Evolutionary conservation across 176 grass and related monocot species (phyloP).

Genomic region (Oryza meyeriana): DNA sequence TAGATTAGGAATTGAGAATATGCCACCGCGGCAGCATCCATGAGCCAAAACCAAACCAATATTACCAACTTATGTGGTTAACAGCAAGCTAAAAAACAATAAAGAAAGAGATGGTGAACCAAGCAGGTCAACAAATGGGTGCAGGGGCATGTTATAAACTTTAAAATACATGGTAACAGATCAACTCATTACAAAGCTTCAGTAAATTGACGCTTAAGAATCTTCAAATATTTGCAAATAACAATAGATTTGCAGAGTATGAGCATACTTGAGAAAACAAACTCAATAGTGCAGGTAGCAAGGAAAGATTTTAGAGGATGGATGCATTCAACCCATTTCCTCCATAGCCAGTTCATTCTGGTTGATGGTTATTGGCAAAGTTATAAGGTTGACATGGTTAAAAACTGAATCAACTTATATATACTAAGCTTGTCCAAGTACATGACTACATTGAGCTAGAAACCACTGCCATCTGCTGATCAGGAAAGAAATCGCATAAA

Average conservation of each 20-base stretch:
- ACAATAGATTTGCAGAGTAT: not conserved
- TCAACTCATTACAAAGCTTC: not conserved
- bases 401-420: not conserved
- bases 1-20: not conserved
- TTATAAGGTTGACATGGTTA: not conserved
- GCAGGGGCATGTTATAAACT: not conserved
- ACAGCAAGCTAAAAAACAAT: constrained; percentile 12
- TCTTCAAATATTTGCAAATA: not conserved
- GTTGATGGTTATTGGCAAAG: not conserved
- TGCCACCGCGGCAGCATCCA: not conserved
- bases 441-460: not conserved
- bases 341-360: not conserved
- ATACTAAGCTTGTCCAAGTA: not conserved
- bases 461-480: not conserved
- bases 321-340: not conserved
- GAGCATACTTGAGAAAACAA: not conserved
- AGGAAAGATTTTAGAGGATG: not conserved
- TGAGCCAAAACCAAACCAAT: not conserved
- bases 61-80: not conserved
- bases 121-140: not conserved
- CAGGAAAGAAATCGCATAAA: not conserved
- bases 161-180: not conserved
- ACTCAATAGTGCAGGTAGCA: not conserved
- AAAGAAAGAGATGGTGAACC: not conserved
- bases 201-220: not conserved